Percentiles rank a stretch among this genome's conserved stretches.
These are phyloP conservation scores for Dentipellis sp. DNA, from an alignment of 768 basidiomycete genomes.

Conservation along the genomic window DNA sequence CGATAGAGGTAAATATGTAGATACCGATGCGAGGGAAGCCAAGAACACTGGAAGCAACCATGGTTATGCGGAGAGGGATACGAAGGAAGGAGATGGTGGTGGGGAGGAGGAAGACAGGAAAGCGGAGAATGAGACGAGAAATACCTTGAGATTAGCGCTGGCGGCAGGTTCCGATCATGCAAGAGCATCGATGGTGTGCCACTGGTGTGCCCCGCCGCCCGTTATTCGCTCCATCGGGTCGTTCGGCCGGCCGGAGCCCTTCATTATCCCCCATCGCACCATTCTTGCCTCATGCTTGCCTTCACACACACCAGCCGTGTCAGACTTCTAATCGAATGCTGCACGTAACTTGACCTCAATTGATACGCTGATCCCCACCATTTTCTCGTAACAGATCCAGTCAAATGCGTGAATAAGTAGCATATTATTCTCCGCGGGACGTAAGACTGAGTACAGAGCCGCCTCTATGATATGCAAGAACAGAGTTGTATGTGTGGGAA, in stretches of 20 bases:
- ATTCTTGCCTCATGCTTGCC: background rate
- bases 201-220: background rate
- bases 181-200: background rate
- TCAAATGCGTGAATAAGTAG: no score
- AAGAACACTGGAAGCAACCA: slow-evolving; percentile 81
- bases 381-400: no score
- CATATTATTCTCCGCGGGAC: no score
- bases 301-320: no score
- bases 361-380: no score
- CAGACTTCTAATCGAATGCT: no score
- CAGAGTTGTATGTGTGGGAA: no score
- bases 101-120: slow-evolving; percentile 8
- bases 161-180: slow-evolving; percentile 9
- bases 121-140: slow-evolving; percentile 2
- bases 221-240: no score
- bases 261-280: background rate
- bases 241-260: no score
- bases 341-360: no score
- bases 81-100: slow-evolving; percentile 12
- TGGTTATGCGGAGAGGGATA: slow-evolving; percentile 23
- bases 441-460: no score
- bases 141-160: background rate
- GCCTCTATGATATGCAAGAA: no score
- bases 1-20: slow-evolving; percentile 10
- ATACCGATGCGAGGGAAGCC: slow-evolving; percentile 89